Evolutionary conservation across 2,329 filamentous ascomycete species (phyloP).

Genomic region (Elsinoe australis): DNA sequence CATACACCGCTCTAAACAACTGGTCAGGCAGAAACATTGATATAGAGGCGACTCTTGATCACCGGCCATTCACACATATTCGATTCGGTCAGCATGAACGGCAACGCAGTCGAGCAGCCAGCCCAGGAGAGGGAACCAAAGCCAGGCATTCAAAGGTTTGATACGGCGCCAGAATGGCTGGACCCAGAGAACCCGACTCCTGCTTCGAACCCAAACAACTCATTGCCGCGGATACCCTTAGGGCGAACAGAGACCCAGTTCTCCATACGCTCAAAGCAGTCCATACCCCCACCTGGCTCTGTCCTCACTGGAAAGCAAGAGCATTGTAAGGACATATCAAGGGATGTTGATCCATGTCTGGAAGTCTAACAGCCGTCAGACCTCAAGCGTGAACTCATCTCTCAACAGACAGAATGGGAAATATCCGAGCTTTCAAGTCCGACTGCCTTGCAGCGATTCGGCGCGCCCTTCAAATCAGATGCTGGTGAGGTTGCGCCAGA

Average conservation of each 20-base stretch:
- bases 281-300: conserved; percentile 47
- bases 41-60: too few species aligned
- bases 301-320: conserved; percentile 92
- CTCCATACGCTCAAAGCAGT: conserved; percentile 33
- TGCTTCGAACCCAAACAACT: background rate
- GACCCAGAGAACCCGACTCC: conserved; percentile 10
- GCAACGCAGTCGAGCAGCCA: background rate
- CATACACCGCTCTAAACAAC: background rate
- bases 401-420: conserved; percentile 81
- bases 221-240: conserved; percentile 13
- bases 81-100: conserved; percentile 14
- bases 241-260: conserved; percentile 15
- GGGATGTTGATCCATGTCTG: conserved; percentile 18
- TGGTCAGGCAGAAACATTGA: too few species aligned
- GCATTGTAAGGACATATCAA: conserved; percentile 59
- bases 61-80: background rate
- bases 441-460: conserved; percentile 88
- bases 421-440: conserved; percentile 90
- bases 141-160: conserved; percentile 19
- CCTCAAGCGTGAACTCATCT: conserved; percentile 89
- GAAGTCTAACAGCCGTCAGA: conserved; percentile 46
- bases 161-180: conserved; percentile 20
- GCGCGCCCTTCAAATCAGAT: conserved; percentile 88
- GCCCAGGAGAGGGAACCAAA: background rate
- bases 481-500: conserved; percentile 86